These are phyloP conservation scores for Fallopia convolvulus DNA, from an alignment of 148 eudicot species.

Conservation along the genomic window DNA sequence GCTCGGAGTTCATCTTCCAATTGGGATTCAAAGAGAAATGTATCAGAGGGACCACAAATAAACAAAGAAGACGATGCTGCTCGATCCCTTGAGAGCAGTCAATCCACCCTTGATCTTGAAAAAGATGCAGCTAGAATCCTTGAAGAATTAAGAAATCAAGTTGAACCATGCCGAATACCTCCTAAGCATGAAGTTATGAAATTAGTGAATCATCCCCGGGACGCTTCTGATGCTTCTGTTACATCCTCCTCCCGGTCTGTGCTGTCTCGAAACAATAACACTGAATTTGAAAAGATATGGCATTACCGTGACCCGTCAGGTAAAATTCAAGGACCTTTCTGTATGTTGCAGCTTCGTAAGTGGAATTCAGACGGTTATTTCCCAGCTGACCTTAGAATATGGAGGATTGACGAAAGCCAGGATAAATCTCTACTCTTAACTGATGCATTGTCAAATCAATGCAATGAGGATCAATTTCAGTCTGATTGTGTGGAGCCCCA, in stretches of 20 bases:
- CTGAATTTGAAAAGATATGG: slow-evolving; percentile 66
- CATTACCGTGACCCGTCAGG: slow-evolving; percentile 81
- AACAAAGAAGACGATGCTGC: slow-evolving; percentile 38
- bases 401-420: slow-evolving; percentile 50
- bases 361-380: slow-evolving; percentile 77
- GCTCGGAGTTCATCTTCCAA: slow-evolving; percentile 10
- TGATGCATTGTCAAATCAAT: slow-evolving; percentile 42
- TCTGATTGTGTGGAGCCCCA: slow-evolving; percentile 18
- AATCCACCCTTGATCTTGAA: slow-evolving; percentile 17
- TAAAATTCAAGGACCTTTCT: slow-evolving; percentile 84
- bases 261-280: slow-evolving; percentile 22
- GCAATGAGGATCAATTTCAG: slow-evolving; percentile 4
- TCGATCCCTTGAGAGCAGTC: slow-evolving; percentile 18
- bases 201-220: slow-evolving; percentile 20
- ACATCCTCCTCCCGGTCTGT: slow-evolving; percentile 31
- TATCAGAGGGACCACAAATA: slow-evolving; percentile 20
- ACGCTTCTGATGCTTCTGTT: slow-evolving; percentile 30
- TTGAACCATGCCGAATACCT: slow-evolving; percentile 21
- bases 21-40: slow-evolving; percentile 24
- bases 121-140: slow-evolving; percentile 15
- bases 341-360: slow-evolving; percentile 62
- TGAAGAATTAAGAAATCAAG: slow-evolving; percentile 35
- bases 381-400: slow-evolving; percentile 72
- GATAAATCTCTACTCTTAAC: slow-evolving; percentile 57
- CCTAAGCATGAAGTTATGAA: slow-evolving; percentile 26